phyloP scores from a whole-genome alignment of 2,329 filamentous ascomycete genomes.

The Scedosporium aurantiacum region DNA sequence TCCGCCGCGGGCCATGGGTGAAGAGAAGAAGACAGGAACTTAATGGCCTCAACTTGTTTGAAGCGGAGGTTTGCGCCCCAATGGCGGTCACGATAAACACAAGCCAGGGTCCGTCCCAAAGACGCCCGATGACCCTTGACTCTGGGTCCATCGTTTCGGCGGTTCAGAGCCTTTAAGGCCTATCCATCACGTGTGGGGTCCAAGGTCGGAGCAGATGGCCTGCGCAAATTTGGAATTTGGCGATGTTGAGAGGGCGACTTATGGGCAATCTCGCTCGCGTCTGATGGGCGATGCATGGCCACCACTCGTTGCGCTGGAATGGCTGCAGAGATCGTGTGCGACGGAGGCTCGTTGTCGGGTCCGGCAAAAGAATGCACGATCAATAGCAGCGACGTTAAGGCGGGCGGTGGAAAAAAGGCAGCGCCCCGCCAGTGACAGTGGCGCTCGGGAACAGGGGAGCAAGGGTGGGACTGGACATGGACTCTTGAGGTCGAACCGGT shows the following conservation, averaged over 20 bases:
- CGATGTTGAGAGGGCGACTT: not conserved
- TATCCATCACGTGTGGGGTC: conserved; percentile 1
- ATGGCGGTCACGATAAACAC: not conserved
- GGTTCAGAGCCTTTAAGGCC: not conserved
- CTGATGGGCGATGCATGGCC: conserved; percentile 3
- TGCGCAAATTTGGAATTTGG: not conserved
- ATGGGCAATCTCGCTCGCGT: not conserved
- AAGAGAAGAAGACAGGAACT: not conserved
- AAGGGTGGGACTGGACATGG: no score
- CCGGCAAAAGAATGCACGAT: not conserved
- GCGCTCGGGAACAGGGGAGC: not conserved
- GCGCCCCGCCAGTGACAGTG: not conserved
- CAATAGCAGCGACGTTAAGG: not conserved
- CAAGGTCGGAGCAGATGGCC: not conserved
- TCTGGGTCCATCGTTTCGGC: not conserved
- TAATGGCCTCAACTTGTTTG: not conserved
- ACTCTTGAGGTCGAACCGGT: no score
- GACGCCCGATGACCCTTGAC: not conserved
- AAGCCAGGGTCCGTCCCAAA: not conserved
- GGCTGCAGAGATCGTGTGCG: not conserved
- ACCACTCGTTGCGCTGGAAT: conserved; percentile 2
- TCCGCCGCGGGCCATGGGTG: not conserved
- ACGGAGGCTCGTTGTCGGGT: not conserved
- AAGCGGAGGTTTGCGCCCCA: not conserved
- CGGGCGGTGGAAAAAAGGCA: not conserved